These are phyloP conservation scores for Allium sativum DNA, from an alignment of 106 monocot species.

Conservation along the genomic window DNA sequence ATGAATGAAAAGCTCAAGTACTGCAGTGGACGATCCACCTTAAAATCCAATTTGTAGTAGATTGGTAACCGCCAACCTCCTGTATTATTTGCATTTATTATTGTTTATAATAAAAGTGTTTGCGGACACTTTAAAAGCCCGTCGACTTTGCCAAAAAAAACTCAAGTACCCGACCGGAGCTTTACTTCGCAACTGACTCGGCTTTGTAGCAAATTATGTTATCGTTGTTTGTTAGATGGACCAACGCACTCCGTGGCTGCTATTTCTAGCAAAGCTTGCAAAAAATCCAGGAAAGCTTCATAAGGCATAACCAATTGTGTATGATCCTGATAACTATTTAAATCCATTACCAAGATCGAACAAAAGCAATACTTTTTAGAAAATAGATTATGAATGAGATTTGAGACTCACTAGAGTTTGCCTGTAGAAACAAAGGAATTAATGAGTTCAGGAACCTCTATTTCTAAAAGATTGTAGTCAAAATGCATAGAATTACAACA, in stretches of 20 bases:
- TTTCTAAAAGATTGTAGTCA: conserved; percentile 37
- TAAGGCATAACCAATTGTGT: conserved; percentile 25
- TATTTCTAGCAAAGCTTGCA: conserved; percentile 36
- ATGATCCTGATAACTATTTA: conserved; percentile 30
- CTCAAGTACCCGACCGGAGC: conserved; percentile 31
- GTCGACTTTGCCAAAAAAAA: too few relatives aligned
- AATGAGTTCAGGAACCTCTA: conserved; percentile 36
- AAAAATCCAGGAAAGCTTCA: conserved; percentile 49
- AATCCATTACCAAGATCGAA: conserved; percentile 46
- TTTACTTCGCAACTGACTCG: conserved; percentile 41
- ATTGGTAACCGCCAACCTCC: too few relatives aligned
- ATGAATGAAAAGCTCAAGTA: too few relatives aligned
- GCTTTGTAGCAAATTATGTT: conserved; percentile 31
- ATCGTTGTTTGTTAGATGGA: conserved; percentile 28
- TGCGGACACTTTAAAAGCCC: too few relatives aligned
- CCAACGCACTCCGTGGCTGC: conserved; percentile 22
- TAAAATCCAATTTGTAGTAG: too few relatives aligned
- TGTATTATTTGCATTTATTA: too few relatives aligned
- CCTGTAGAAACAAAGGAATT: conserved; percentile 90
- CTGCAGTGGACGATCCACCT: too few relatives aligned
- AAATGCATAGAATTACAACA: conserved; percentile 31
- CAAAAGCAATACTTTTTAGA: not conserved
- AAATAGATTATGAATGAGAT: not conserved
- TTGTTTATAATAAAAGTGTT: too few relatives aligned
- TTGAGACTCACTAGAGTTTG: conserved; percentile 10